Percentiles rank a stretch among this genome's conserved stretches.
Evolutionary conservation across 257 asterid species (phyloP).

Genomic region (Lantana camara): DNA sequence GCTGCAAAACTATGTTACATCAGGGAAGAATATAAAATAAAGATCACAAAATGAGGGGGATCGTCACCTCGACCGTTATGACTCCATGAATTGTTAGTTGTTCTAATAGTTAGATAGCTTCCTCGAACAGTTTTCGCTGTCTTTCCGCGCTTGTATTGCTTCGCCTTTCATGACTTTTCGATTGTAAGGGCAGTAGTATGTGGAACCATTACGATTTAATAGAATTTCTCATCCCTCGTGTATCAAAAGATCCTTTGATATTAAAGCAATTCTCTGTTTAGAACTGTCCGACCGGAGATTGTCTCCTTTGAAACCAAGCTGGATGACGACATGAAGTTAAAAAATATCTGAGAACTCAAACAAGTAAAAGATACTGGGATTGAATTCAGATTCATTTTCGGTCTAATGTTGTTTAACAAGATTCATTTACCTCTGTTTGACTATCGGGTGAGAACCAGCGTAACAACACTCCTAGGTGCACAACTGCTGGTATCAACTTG

Average conservation of each 20-base stretch:
- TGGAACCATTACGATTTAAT: conserved; percentile 17
- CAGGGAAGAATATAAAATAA: conserved; percentile 10
- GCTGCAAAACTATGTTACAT: conserved; percentile 40
- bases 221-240: conserved; percentile 43
- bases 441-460: conserved; percentile 92
- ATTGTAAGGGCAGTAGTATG: conserved; percentile 4
- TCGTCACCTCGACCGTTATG: conserved; percentile 26
- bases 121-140: conserved; percentile 27
- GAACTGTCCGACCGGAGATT: conserved; percentile 78
- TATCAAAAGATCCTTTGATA: conserved; percentile 66
- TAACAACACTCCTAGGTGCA: conserved; percentile 88
- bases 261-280: conserved; percentile 85
- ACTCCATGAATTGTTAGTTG: conserved; percentile 34
- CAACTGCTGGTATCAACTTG: conserved; percentile 92
- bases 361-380: background rate
- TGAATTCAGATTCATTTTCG: background rate
- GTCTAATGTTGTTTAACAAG: no score
- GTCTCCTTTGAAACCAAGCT: conserved; percentile 84
- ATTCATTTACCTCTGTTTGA: conserved; percentile 66
- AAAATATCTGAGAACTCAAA: background rate
- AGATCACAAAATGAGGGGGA: conserved; percentile 25
- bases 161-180: conserved; percentile 27
- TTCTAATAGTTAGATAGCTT: conserved; percentile 47
- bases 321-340: conserved; percentile 21
- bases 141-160: conserved; percentile 30